Conservation (phyloP, 352 stramenopile genomes). For the Thalassiosira hispida region DNA sequence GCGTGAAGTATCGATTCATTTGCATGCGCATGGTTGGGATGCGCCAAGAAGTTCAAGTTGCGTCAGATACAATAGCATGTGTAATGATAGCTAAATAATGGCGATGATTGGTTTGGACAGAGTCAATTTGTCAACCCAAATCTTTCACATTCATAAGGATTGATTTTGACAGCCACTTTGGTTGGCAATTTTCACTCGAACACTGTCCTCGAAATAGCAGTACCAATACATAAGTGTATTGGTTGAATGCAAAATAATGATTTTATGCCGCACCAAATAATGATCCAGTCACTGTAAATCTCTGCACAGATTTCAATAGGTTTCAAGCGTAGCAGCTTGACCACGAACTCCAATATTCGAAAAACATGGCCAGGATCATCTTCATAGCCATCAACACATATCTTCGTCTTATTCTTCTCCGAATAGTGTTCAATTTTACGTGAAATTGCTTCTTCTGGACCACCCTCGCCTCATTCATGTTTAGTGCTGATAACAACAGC, state of each 20-base stretch:
- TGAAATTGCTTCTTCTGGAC: background rate
- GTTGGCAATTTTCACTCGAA: too few species aligned
- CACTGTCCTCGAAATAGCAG: too few species aligned
- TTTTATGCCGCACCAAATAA: background rate
- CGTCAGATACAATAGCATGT: too few species aligned
- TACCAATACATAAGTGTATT: too few species aligned
- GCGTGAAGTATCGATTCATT: slow-evolving; percentile 1
- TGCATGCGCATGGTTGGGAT: background rate
- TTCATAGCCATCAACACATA: background rate
- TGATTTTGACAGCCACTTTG: too few species aligned
- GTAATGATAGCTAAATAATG: too few species aligned
- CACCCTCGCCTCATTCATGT: slow-evolving; percentile 11
- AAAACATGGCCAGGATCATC: background rate
- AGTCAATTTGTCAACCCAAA: background rate
- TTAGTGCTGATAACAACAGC: background rate
- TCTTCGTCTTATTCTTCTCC: background rate
- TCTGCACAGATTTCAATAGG: background rate
- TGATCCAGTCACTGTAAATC: background rate
- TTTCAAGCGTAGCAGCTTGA: background rate
- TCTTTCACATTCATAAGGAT: background rate
- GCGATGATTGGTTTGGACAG: too few species aligned
- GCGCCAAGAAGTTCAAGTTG: too few species aligned
- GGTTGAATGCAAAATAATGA: background rate
- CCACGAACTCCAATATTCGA: slow-evolving; percentile 4
- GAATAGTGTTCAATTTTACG: slow-evolving; percentile 2